These are phyloP conservation scores for Iberis pinnata DNA, from an alignment of 345 rosid species.

Conservation along the genomic window DNA sequence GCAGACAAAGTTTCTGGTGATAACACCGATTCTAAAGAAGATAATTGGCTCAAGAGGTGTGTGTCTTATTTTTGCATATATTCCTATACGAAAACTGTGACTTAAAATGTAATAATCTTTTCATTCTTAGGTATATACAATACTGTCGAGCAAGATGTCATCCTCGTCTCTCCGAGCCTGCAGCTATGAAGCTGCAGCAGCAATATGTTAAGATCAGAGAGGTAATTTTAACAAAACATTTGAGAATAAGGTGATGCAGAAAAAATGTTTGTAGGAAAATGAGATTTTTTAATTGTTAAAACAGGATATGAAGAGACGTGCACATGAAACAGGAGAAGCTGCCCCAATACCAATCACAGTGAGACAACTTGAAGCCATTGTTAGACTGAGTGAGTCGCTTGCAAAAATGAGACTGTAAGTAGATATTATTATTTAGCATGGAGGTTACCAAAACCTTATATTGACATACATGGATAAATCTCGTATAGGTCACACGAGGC, in stretches of 20 bases:
- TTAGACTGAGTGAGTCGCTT: constrained; percentile 85
- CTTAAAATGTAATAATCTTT: constrained; percentile 17
- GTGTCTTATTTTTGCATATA: background rate
- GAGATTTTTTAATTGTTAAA: no score
- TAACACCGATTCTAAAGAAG: constrained; percentile 54
- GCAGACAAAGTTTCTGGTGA: constrained; percentile 54
- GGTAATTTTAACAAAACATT: constrained; percentile 35
- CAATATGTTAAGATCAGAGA: constrained; percentile 79
- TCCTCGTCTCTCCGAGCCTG: constrained; percentile 76
- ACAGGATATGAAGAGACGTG: constrained; percentile 91
- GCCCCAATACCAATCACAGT: constrained; percentile 84
- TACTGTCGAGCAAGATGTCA: constrained; percentile 77
- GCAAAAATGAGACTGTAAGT: constrained; percentile 94
- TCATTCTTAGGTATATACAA: constrained; percentile 61
- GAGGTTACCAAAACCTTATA: background rate
- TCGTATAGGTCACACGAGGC: constrained; percentile 72
- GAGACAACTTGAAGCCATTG: constrained; percentile 90
- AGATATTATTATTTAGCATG: constrained; percentile 6
- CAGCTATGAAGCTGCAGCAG: constrained; percentile 62
- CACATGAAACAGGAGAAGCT: constrained; percentile 90
- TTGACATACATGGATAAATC: constrained; percentile 17
- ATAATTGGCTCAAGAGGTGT: constrained; percentile 92
- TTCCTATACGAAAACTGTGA: background rate
- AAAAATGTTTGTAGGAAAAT: no score
- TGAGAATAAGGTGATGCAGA: background rate